Evolutionary conservation across 2,329 filamentous ascomycete genomes (phyloP), one percentile per base, ranked within the genome.

Genomic region (Biscogniauxia marginata): DNA sequence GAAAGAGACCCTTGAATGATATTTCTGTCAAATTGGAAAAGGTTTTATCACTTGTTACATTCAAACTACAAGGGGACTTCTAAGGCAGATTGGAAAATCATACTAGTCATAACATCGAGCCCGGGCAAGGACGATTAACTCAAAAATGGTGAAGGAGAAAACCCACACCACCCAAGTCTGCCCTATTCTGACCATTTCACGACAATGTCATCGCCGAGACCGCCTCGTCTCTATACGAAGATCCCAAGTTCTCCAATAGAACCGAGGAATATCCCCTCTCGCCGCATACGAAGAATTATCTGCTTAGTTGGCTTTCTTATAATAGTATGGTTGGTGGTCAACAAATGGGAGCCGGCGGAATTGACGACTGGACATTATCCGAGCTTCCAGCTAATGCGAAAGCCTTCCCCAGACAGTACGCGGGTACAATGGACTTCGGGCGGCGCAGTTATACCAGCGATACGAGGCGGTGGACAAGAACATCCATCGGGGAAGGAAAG

Each of bases 351-450:
- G 8, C 19, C 51, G 7, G 57, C 53, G 6, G 54, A 57, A 7
- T 56, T 54, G 7, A 57, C 56, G 45, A 57, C 58, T 3, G 52
- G 59, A 30, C 52, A 44, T n/a, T 63, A 64, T 50, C 60, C 56
- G n/a, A 59, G 56, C n/a, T 63, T 64, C n/a, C 59, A 58, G 20
- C 45, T 63, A 3, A 60, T 64, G 53, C 57, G 63, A 39, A 55
- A 58, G 21, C 57, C 58, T n/a, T 47, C 50, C 19, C 45, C 56
- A 6, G 58, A 60, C 8, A 56, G 53, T 50, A 60, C 53, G 11
- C 43, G 57, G 20, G 58, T 61, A 22, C 59, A 62, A 60, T 69
- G 66, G 66, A 58, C 65, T 6, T 60, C 59, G 19, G 65, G 63
- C n/a, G 62, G 62, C 13, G 57, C 63, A 21, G 60, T 58, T 11